These are phyloP conservation scores for Colletotrichum incanum DNA, from an alignment of 2,329 filamentous ascomycete genomes.

Conservation along the genomic window DNA sequence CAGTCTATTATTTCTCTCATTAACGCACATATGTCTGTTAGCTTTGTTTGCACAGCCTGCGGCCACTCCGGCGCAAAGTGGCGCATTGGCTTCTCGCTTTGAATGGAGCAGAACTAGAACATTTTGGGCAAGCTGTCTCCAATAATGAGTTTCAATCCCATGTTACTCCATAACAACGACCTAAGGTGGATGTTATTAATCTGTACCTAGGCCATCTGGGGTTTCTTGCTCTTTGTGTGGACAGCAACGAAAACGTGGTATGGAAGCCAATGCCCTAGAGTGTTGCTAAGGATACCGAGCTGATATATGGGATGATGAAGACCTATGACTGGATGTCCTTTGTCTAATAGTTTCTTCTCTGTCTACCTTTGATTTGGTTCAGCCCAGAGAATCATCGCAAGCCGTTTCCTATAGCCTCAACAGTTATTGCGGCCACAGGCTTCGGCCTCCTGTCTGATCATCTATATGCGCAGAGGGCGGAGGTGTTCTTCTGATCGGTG, in stretches of 20 bases:
- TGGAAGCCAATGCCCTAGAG: slow-evolving; percentile 45
- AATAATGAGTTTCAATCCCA: slow-evolving; percentile 19
- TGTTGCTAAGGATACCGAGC: slow-evolving; percentile 2
- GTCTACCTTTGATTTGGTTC: slow-evolving; percentile 44
- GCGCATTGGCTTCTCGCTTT: slow-evolving; percentile 47
- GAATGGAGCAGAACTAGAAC: slow-evolving; percentile 47
- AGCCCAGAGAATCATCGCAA: slow-evolving; percentile 28
- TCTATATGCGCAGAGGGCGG: slow-evolving; percentile 47
- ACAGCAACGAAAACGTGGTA: slow-evolving; percentile 45
- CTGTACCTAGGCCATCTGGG: slow-evolving; percentile 18
- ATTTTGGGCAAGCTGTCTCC: slow-evolving; percentile 46
- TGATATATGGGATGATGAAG: no score
- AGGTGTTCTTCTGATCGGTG: slow-evolving; percentile 43
- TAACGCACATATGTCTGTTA: slow-evolving; percentile 43
- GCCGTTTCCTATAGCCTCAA: slow-evolving; percentile 43
- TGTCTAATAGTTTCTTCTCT: slow-evolving; percentile 43
- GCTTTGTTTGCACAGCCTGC: slow-evolving; percentile 44
- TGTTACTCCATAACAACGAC: not conserved
- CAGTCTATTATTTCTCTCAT: slow-evolving; percentile 45
- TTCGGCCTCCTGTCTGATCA: slow-evolving; percentile 49
- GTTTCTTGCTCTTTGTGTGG: slow-evolving; percentile 45
- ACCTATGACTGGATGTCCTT: slow-evolving; percentile 42
- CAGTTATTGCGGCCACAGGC: slow-evolving; percentile 45
- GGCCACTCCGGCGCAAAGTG: slow-evolving; percentile 46
- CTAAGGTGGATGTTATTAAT: not conserved